Conservation (phyloP, 768 basidiomycete species). For the Porphyrellus cyaneotinctus region DNA sequence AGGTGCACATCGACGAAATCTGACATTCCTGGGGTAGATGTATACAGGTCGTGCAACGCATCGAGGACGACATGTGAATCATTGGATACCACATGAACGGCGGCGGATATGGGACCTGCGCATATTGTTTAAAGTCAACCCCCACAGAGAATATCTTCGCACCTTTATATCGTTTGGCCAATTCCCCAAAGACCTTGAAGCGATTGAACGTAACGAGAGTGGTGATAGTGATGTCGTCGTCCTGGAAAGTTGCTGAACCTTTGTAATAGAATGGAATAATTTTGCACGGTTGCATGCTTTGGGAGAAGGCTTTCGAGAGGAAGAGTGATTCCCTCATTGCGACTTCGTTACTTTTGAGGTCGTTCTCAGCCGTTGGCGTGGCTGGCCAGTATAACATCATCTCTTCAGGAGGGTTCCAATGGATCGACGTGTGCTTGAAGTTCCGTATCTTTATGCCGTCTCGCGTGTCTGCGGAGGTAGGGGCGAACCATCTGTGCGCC, state of each 20-base stretch:
- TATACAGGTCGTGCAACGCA: conserved; percentile 63
- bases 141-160: conserved; percentile 9
- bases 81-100: conserved; percentile 59
- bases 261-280: conserved; percentile 81
- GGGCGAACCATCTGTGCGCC: conserved; percentile 3
- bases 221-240: conserved; percentile 77
- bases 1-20: conserved; percentile 81
- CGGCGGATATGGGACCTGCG: conserved; percentile 79
- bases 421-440: background rate
- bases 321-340: conserved; percentile 47
- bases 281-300: conserved; percentile 66
- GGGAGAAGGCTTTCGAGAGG: conserved; percentile 66
- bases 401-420: conserved; percentile 12
- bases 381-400: conserved; percentile 20
- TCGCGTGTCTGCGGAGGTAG: background rate
- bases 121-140: background rate
- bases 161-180: conserved; percentile 81
- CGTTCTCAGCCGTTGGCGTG: background rate
- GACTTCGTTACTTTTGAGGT: conserved; percentile 8
- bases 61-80: conserved; percentile 48
- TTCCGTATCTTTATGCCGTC: background rate
- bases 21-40: conserved; percentile 60
- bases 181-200: conserved; percentile 63
- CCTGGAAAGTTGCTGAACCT: conserved; percentile 50
- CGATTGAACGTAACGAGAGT: conserved; percentile 80